Conservation (phyloP, 2,329 filamentous ascomycete species). For the Colletotrichum incanum region DNA sequence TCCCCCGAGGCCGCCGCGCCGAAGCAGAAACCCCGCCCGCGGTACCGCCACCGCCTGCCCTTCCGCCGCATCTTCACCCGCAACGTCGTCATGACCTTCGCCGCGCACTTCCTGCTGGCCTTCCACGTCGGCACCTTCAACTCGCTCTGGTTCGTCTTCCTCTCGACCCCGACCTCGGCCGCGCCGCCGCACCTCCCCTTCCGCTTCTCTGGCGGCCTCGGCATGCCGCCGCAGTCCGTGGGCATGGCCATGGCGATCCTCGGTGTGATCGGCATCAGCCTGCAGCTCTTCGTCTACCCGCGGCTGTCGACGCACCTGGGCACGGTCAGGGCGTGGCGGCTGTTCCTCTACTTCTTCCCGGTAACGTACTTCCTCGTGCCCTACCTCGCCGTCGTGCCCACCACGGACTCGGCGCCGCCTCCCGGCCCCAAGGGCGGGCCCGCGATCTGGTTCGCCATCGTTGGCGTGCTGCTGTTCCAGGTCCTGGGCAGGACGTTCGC, state of each 20-base stretch:
- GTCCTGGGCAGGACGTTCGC: constrained; percentile 78
- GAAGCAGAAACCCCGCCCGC: constrained; percentile 44
- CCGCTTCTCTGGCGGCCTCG: constrained; percentile 81
- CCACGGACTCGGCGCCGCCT: constrained; percentile 60
- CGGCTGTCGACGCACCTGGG: constrained; percentile 76
- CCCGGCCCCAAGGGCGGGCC: constrained; percentile 69
- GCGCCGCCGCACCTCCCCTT: constrained; percentile 64
- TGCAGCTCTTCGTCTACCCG: constrained; percentile 83
- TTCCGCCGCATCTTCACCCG: constrained; percentile 71
- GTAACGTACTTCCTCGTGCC: constrained; percentile 79
- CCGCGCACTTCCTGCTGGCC: constrained; percentile 79
- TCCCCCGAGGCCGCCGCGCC: constrained; percentile 45
- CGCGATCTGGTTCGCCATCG: constrained; percentile 76
- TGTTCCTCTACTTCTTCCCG: constrained; percentile 80
- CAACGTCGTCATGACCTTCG: constrained; percentile 69
- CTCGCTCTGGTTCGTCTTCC: constrained; percentile 82
- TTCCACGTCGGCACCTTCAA: constrained; percentile 85
- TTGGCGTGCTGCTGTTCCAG: constrained; percentile 74
- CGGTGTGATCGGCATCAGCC: constrained; percentile 80
- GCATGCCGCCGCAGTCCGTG: constrained; percentile 79
- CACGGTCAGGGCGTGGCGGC: constrained; percentile 77
- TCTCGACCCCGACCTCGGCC: constrained; percentile 72
- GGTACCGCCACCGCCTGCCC: constrained; percentile 64
- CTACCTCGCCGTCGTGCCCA: constrained; percentile 79
- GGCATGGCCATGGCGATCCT: constrained; percentile 85